Percentiles rank a stretch among this genome's conserved stretches.
Conservation (phyloP, 2,329 filamentous ascomycete species). For the Talaromyces marneffei region DNA sequence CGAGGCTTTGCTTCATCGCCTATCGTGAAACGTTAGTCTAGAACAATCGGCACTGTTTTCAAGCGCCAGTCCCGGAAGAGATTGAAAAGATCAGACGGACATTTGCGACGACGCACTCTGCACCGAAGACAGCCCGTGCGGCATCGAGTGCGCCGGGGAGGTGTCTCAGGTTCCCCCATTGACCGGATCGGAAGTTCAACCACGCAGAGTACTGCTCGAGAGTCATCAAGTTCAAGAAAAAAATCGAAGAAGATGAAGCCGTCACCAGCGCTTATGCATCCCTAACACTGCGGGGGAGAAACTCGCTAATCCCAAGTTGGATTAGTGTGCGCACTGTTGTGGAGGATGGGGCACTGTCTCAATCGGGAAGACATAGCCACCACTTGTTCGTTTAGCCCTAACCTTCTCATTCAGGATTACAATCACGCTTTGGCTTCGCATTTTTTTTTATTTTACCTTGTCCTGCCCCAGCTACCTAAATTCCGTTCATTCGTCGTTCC, state of each 20-base stretch:
- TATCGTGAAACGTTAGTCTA: constrained; percentile 18
- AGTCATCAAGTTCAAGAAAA: background rate
- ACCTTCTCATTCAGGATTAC: background rate
- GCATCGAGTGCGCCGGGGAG: background rate
- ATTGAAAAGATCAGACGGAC: background rate
- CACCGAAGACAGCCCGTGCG: constrained; percentile 47
- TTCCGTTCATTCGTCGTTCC: background rate
- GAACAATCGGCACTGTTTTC: background rate
- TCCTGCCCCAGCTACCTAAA: background rate
- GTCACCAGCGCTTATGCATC: background rate
- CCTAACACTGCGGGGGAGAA: background rate
- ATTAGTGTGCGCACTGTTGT: background rate
- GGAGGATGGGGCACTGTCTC: background rate
- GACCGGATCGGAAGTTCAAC: background rate
- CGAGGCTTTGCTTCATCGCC: constrained; percentile 49
- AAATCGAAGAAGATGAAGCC: background rate
- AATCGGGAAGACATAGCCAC: background rate
- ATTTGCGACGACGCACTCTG: constrained; percentile 44
- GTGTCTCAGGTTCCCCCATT: background rate
- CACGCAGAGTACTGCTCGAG: background rate
- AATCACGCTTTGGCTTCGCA: background rate
- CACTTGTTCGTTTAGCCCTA: background rate
- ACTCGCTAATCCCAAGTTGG: background rate
- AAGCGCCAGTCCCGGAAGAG: background rate
- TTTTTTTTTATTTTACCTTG: background rate